Evolutionary conservation across 192 early-diverging fungal genomes (phyloP).

Genomic region (Backusella macrospora): DNA sequence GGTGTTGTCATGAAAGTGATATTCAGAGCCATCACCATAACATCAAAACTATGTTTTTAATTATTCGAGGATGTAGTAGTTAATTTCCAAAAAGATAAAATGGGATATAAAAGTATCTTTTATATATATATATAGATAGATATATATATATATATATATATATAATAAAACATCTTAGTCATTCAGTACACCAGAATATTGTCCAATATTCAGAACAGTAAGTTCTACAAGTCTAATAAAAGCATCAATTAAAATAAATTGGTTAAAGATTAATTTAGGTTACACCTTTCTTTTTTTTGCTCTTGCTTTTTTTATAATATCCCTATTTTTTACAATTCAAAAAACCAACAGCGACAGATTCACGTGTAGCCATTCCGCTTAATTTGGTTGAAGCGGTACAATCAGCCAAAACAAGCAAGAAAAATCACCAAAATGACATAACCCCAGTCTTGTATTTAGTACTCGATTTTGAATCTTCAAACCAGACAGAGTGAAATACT

Average conservation of each 20-base stretch:
- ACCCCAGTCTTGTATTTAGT: constrained; percentile 78
- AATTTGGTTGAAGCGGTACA: constrained; percentile 70
- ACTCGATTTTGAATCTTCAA: constrained; percentile 84
- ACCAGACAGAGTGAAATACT: constrained; percentile 93
- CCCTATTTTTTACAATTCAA: constrained; percentile 89
- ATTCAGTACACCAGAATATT: constrained; percentile 82
- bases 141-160: neutral
- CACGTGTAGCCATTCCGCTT: constrained; percentile 75
- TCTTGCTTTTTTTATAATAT: neutral
- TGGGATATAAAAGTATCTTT: neutral
- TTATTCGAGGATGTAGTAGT: neutral
- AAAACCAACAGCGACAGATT: constrained; percentile 83
- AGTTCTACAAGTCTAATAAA: constrained; percentile 81
- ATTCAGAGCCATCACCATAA: constrained; percentile 53
- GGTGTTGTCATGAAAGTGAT: constrained; percentile 93
- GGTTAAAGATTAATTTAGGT: neutral
- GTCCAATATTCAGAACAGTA: constrained; percentile 94
- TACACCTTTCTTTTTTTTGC: neutral
- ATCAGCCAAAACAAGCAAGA: constrained; percentile 83
- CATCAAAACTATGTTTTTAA: constrained; percentile 52
- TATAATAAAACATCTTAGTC: constrained; percentile 40
- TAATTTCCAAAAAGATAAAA: neutral
- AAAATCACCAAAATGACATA: constrained; percentile 74
- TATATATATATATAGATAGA: neutral
- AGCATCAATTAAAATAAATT: constrained; percentile 21